Evolutionary conservation across 75 land plant species (phyloP).

Genomic region (Cupressus sempervirens): DNA sequence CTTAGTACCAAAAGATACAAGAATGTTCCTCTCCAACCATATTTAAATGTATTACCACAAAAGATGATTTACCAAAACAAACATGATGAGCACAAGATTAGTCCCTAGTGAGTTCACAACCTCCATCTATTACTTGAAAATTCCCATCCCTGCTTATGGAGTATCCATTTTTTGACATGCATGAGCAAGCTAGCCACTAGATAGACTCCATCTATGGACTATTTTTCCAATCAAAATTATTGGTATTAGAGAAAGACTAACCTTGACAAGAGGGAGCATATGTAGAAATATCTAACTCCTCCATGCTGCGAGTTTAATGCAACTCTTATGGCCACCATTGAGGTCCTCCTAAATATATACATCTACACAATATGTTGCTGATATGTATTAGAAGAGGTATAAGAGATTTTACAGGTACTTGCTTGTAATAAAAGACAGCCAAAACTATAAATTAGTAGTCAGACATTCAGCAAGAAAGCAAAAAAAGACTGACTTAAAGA

Average conservation of each 20-base stretch:
- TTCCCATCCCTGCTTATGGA: neutral
- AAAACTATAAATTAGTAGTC: neutral
- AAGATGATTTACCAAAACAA: neutral
- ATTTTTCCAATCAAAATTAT: neutral
- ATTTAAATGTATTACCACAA: neutral
- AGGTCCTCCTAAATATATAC: conserved; percentile 85
- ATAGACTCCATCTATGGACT: neutral
- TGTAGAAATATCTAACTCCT: conserved; percentile 85
- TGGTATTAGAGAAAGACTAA: conserved; percentile 10
- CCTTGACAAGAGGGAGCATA: conserved; percentile 98
- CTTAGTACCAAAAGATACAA: neutral
- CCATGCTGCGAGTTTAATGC: conserved; percentile 87
- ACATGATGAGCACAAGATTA: neutral
- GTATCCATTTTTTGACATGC: neutral
- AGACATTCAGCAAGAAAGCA: neutral
- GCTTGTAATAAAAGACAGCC: neutral
- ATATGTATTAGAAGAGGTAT: neutral
- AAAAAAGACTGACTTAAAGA: neutral
- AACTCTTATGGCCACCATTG: conserved; percentile 92
- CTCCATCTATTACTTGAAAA: neutral
- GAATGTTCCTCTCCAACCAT: neutral
- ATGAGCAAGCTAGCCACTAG: neutral
- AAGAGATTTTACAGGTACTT: neutral
- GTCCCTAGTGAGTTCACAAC: neutral
- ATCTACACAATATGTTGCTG: conserved; percentile 42